Base-by-base conservation (phyloP, 2,329 filamentous ascomycete genomes). In the Aspergillus aculeatinus region DNA sequence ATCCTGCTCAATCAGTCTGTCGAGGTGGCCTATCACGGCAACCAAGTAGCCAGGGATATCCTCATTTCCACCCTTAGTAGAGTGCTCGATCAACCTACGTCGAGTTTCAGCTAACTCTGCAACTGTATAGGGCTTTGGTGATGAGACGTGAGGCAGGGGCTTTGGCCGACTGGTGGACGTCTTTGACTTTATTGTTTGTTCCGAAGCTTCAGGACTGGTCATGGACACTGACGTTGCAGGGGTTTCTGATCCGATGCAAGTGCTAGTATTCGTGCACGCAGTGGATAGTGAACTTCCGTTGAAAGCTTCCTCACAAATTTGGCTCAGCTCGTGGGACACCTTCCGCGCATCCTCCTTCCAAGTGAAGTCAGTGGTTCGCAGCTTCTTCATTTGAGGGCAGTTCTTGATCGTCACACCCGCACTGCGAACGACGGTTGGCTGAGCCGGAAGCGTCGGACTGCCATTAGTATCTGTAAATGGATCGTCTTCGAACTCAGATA, bases 281-380 rank as follows among this genome's bases (percentile, higher is more conserved):
- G 81, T 85, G 2, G 84, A 80, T 23, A 83, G 75, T 0, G 82
- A 88, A 57, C 79, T 83, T 67, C 89, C 87, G 70, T 91, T 93
- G 79, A 98, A 97, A 1, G 93, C 93, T 69, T 95, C 91, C 70
- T 98, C 93, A 70, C 93, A 96, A 60, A 95, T 91, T 74, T 92
- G 91, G 53, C 92, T 91, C 62, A 97, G 87, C 68, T 92, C 92
- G 68, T 85, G 86, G 67, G 92, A 96, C 59, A 96, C 89, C 67
- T 94, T 89, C 6, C 91, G 84, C 57, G 95, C 85, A 72, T 96
- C 93, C 60, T 92, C 91, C 67, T 86, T 88, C 76, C 87, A 88
- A 51, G 81, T 79, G 44, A 83, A 79, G 57, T 77, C 81, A 1
- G 79, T 68, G 5, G 73, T 70, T 2, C 72, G 69, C 16, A 80